Conservation (phyloP, 345 rosid species). For the Corymbia maculata region DNA sequence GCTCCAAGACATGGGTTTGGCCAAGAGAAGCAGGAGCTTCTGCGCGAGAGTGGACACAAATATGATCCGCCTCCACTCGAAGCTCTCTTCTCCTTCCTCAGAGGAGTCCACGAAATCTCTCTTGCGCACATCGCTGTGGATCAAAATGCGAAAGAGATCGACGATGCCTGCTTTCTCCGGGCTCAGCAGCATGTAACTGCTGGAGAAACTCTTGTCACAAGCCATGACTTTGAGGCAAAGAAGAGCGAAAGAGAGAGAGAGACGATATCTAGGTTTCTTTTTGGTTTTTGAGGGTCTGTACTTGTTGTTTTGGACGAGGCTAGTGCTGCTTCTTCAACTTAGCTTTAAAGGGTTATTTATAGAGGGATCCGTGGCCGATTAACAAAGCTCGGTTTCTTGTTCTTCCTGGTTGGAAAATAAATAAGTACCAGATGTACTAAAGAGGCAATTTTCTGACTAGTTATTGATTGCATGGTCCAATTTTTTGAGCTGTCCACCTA, state of each 20-base stretch:
- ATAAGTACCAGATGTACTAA: background rate
- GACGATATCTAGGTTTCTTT: background rate
- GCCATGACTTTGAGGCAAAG: conserved; percentile 3
- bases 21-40: conserved; percentile 20
- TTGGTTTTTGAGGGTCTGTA: background rate
- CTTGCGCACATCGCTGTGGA: conserved; percentile 20
- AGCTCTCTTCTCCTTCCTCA: conserved; percentile 14
- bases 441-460: background rate
- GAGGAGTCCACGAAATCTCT: conserved; percentile 41
- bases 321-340: background rate
- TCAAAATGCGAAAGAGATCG: conserved; percentile 35
- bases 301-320: background rate
- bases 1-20: conserved; percentile 24
- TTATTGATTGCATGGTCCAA: background rate
- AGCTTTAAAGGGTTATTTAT: background rate
- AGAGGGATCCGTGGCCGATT: background rate
- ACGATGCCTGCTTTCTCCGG: conserved; percentile 33
- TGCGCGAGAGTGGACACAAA: conserved; percentile 39
- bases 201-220: conserved; percentile 19
- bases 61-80: conserved; percentile 42
- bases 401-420: background rate
- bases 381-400: background rate
- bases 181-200: conserved; percentile 36
- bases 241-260: background rate
- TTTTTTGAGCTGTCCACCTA: background rate